These are phyloP conservation scores for Chloropicon primus DNA, from an alignment of 139 green algal species.

Conservation along the genomic window DNA sequence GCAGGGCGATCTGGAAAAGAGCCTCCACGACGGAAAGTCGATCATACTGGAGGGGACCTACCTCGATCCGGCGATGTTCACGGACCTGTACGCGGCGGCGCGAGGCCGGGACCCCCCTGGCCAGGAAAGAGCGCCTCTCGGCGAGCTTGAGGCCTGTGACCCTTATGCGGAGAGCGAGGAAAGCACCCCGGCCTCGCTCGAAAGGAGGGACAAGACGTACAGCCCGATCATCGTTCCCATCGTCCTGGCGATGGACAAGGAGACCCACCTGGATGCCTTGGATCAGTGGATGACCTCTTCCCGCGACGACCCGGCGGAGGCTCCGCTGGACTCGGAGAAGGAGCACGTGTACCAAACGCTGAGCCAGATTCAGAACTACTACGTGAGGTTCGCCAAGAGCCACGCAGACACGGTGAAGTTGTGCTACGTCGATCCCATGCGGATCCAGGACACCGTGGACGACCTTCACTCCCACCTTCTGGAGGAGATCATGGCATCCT, in stretches of 20 bases:
- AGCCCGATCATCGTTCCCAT: not conserved
- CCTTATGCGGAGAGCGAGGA: too few species aligned
- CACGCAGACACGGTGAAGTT: not conserved
- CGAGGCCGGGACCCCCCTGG: too few species aligned
- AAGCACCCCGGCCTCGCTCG: too few species aligned
- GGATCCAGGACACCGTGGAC: not conserved
- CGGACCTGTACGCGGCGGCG: slow-evolving; percentile 50
- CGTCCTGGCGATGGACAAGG: not conserved
- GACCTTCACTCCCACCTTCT: not conserved
- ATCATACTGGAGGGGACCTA: slow-evolving; percentile 79
- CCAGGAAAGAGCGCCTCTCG: too few species aligned
- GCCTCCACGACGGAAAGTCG: slow-evolving; percentile 72
- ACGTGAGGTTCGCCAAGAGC: not conserved
- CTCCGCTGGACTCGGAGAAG: not conserved
- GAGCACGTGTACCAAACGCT: not conserved
- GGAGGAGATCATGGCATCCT: not conserved
- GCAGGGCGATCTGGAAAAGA: slow-evolving; percentile 65
- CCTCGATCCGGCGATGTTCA: slow-evolving; percentile 54
- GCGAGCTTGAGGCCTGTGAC: too few species aligned
- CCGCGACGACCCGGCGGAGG: not conserved
- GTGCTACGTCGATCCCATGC: not conserved
- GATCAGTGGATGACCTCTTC: not conserved
- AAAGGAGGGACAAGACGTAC: too few species aligned
- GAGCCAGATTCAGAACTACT: not conserved
- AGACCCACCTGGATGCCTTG: not conserved